Base-by-base conservation (phyloP, 106 monocot genomes). In the Xerophyta viscosa region DNA sequence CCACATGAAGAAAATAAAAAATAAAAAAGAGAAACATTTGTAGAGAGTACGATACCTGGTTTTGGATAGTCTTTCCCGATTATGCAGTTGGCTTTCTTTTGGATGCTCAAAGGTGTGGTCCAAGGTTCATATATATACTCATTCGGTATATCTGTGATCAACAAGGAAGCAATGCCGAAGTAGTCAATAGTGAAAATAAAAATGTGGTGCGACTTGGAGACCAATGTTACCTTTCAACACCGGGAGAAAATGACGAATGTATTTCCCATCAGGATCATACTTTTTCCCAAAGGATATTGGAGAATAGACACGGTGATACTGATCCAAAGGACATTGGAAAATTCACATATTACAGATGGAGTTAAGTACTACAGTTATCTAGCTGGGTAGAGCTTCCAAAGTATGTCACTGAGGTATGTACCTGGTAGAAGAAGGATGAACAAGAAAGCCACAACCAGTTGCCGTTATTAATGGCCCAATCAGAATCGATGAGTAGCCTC, bases 81-180 rank as follows among this genome's bases (percentile, higher is more conserved):
- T 24, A 92, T 73, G 67, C 92, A 92, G 7, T 86, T 86, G 30
- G 92, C 86, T 59, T 76, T 76, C 49, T 54, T 56, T 47, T 92
- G 92, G 24, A 92, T 54, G 48, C 76, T 79, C 17, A 76, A 33
- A 48, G 92, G 92, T 42, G 92, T 86, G 55, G 73, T 79, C 86
- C 86, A 92, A 43, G 92, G 92, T 66, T 86, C 92, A 48, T 92
- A 92, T 58, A 92, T 86, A 37, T 79, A 92, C 73, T 92, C 71
- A 37, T 72, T 82, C 15, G 91, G 92, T 69, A 92, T 82, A 66
- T 86, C 86, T 92, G 56, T 27, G n/a, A 56, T 61, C 29, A 51
- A 26, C n/a, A 25, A 43, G 30, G 9, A 39, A 26, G 22, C 27
- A 9, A 22, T 52, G 51, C 1, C 26, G 0, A 52, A 52, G 33